Base-by-base conservation (phyloP, 148 eudicot species). In the Talinum fruticosum region DNA sequence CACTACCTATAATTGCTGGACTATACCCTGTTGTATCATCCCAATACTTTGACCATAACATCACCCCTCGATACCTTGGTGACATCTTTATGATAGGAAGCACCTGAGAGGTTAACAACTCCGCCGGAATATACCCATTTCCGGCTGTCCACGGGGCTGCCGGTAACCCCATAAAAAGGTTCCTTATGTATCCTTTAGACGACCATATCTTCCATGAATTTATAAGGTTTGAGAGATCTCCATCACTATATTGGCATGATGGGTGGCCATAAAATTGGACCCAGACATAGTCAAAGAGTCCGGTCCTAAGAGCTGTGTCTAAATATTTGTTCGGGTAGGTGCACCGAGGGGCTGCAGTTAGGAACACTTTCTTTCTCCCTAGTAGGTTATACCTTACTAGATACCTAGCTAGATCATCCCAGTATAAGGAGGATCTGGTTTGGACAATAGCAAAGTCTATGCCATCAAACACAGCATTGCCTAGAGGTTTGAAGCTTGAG, bases 381-480 rank as follows among this genome's bases (percentile, higher is more conserved):
- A 0, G 8, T 24, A 23, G 12, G 29, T 83, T 69, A 30, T 84
- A 81, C 3, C 34, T 24, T 1, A 74, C 51, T 6, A 92, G 65
- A 68, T 67, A 82, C 23, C 65, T 71, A 3, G 90, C 91, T 1
- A 92, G 87, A 49, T 73, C 78, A 23, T 78, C 87, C 75, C 75
- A 92, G 77, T 85, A 75, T 7, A 45, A 73, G 2, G 81, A 69
- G 1, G 89, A 79, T 0, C 85, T 90, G 0, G 71, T 73, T 61
- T 70, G 80, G 30, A 90, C 92, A 26, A 92, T 87, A 28, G 90
- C 94, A 62, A 92, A 85, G 69, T 92, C 97, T 10, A 92, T 78
- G 0, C 97, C 97, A 64, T 92, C 90, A 68, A 92, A 71, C 18
- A 87, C 82, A 0, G 90, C 93, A 12, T 72, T 57, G 14, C 97